These are phyloP conservation scores for Saposhnikovia divaricata DNA, from an alignment of 129 eudicot species.

Conservation along the genomic window DNA sequence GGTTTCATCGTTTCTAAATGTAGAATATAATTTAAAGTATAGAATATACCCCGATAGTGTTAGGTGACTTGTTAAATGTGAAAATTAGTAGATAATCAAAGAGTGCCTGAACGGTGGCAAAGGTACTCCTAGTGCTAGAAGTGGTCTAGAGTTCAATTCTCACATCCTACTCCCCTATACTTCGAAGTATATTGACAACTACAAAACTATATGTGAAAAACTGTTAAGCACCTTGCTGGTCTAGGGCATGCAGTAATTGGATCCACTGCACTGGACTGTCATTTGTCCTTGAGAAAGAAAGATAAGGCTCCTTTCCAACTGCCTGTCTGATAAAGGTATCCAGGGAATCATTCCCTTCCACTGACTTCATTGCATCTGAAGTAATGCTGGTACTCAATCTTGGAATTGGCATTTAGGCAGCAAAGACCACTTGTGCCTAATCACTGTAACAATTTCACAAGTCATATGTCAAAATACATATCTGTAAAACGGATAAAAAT, in stretches of 20 bases:
- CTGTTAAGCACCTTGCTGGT: conserved; percentile 64
- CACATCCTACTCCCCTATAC: not conserved
- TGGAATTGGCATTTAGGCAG: conserved; percentile 59
- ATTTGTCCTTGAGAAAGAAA: conserved; percentile 64
- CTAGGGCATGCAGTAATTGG: conserved; percentile 75
- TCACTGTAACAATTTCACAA: conserved; percentile 15
- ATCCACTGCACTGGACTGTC: conserved; percentile 71
- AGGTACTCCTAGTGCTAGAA: not conserved
- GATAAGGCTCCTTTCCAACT: conserved; percentile 62
- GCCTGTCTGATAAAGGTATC: conserved; percentile 70
- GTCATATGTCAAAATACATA: not conserved
- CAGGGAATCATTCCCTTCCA: conserved; percentile 52
- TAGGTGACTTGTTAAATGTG: not conserved
- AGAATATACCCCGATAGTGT: not conserved
- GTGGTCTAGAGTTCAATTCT: not conserved
- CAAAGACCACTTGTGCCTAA: conserved; percentile 15
- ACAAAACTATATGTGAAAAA: not conserved
- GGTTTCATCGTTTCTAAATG: not conserved
- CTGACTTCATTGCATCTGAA: conserved; percentile 59
- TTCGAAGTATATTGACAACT: not conserved
- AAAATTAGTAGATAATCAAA: not conserved
- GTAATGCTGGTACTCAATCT: conserved; percentile 33
- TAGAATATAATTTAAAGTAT: not conserved
- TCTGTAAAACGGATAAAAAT: not conserved
- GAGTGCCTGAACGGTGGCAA: not conserved